A percentile compares a stretch with the other conserved stretches of the same genome.
phyloP scores from a whole-genome alignment of 306 rosid species.

The Begonia fuchsioides region DNA sequence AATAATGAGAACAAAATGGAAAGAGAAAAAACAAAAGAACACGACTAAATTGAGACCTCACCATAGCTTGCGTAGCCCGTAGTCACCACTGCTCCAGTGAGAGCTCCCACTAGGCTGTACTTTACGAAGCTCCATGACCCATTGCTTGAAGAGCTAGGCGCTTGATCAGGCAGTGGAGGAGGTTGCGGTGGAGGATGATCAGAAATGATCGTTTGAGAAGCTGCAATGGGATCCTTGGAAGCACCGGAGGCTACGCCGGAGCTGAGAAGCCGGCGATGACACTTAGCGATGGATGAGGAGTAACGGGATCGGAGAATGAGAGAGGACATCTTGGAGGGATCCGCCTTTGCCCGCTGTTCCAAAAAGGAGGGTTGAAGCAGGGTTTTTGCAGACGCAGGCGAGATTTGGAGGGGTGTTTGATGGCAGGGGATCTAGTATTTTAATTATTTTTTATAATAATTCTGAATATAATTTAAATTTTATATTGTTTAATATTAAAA shows the following conservation, averaged over 20 bases:
- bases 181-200: constrained; percentile 15
- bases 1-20: not conserved
- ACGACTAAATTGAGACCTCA: constrained; percentile 1
- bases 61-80: constrained; percentile 36
- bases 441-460: too few relatives aligned
- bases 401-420: constrained; percentile 12
- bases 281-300: constrained; percentile 8
- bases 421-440: constrained; percentile 2
- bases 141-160: constrained; percentile 7
- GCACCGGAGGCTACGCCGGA: constrained; percentile 23
- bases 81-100: constrained; percentile 25
- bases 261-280: constrained; percentile 26
- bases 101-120: constrained; percentile 25
- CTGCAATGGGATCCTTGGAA: constrained; percentile 27
- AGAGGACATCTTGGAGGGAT: constrained; percentile 15
- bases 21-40: not conserved
- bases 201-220: constrained; percentile 19
- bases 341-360: constrained; percentile 3
- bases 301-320: constrained; percentile 21
- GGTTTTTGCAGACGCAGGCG: constrained; percentile 15
- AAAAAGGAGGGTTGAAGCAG: constrained; percentile 15
- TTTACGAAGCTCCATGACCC: constrained; percentile 22
- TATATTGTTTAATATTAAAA: too few relatives aligned
- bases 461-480: too few relatives aligned
- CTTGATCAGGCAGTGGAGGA: constrained; percentile 4